Evolutionary conservation across 2,329 filamentous ascomycete genomes (phyloP).

Genomic region (Venturia carpophila): DNA sequence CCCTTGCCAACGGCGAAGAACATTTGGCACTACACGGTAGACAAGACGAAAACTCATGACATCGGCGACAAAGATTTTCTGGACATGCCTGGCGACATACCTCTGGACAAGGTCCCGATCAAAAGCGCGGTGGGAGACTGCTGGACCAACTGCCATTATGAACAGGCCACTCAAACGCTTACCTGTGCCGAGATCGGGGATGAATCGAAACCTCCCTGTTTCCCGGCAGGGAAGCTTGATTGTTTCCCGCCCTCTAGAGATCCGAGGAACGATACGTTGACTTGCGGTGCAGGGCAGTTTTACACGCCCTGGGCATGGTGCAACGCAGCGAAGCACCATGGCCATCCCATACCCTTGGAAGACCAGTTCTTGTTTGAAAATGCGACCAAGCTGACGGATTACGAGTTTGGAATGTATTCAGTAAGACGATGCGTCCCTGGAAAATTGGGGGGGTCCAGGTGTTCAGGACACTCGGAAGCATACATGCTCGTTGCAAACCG

Average conservation of each 20-base stretch:
- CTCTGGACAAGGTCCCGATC: not conserved
- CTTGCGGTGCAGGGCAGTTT: not conserved
- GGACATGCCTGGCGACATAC: not conserved
- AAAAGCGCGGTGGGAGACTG: not conserved
- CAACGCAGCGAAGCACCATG: not conserved
- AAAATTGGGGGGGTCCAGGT: no score
- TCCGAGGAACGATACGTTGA: no score
- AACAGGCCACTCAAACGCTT: not conserved
- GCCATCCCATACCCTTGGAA: no score
- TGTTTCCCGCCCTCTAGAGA: not conserved
- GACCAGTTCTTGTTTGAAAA: no score
- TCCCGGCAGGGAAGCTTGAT: not conserved
- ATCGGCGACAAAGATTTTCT: not conserved
- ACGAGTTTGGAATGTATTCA: no score
- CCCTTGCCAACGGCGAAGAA: not conserved
- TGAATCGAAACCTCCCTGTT: not conserved
- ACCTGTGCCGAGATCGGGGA: not conserved
- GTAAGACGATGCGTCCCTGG: no score
- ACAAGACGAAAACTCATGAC: not conserved
- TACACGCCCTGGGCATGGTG: not conserved
- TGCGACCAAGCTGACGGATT: no score
- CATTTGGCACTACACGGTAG: not conserved
- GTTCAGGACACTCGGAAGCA: no score
- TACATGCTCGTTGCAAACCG: no score
- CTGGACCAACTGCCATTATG: not conserved